A percentile compares a stretch with the other conserved stretches of the same genome.
These are phyloP conservation scores for Phytophthora boehmeriae DNA, from an alignment of 352 stramenopile genomes.

Conservation along the genomic window DNA sequence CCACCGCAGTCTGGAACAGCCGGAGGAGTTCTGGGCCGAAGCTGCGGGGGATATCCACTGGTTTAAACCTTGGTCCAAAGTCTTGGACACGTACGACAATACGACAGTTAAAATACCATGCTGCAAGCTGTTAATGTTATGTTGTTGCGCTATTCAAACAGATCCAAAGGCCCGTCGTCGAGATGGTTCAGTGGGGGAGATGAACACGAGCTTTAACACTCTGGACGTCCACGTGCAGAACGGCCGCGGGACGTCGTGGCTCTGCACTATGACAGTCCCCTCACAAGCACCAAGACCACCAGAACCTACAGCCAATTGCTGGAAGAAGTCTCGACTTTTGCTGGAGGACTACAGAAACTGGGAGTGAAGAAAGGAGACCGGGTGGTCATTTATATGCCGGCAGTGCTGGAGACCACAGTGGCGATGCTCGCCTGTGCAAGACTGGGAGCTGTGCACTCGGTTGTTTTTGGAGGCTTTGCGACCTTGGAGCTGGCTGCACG, in stretches of 20 bases:
- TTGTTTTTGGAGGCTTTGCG: conserved; percentile 92
- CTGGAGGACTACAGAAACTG: conserved; percentile 57
- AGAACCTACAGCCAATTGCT: conserved; percentile 82
- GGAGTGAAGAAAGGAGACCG: conserved; percentile 88
- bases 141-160: no score
- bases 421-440: conserved; percentile 97
- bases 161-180: conserved; percentile 36
- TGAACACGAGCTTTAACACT: conserved; percentile 77
- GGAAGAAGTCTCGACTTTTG: conserved; percentile 70
- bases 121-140: no score
- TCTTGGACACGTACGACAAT: conserved; percentile 43
- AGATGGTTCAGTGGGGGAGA: conserved; percentile 68
- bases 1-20: conserved; percentile 41
- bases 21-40: conserved; percentile 59
- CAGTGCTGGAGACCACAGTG: conserved; percentile 95
- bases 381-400: conserved; percentile 98
- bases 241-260: conserved; percentile 61
- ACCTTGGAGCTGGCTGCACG: conserved; percentile 82
- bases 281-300: conserved; percentile 60
- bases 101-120: no score
- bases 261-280: conserved; percentile 64
- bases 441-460: conserved; percentile 94
- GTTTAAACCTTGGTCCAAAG: conserved; percentile 56
- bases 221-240: conserved; percentile 62
- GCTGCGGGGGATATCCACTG: conserved; percentile 56